Evolutionary conservation across 805 yeast genomes (phyloP), one percentile per base, ranked within the genome.

Genomic region (Starmerella floris): DNA sequence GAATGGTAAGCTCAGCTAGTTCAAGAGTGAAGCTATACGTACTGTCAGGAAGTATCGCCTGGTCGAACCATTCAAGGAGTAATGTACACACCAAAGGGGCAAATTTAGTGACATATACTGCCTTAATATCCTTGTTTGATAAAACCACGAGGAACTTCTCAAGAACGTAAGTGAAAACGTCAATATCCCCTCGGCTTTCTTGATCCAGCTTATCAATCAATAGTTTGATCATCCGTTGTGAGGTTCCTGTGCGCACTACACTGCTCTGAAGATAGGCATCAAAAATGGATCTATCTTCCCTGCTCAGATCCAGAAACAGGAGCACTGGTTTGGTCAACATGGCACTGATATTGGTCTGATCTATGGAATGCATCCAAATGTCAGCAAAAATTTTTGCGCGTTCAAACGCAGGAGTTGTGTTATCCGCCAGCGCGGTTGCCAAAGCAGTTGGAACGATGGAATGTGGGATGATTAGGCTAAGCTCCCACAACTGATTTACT

Each of bases 331-430:
- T 67, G 5, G 69, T 62, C 11, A 84, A 59, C 6, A 79, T 60
- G 2, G 58, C 49, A 39, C 69, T 77, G 47, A 50, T 49, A 51
- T 61, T 59, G 2, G 57, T 48, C 3, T 62, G 53, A 30, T 76
- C 83, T 35, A 68, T 70, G 0, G 88, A 70, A 52, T 82, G 88
- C 3, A 68, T 67, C 96, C 96, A 88, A 4, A 87, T 56, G 8
- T 74, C 68, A 39, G 74, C 68, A 49, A 83, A 71, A 0, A 81
- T 79, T 16, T 64, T 58, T 1, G 79, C 59, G 45, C 76, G 65
- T 16, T 66, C 60, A 5, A 60, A 56, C 19, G 68, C 60, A 28
- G 60, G 47, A 5, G 43, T 39, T 3, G 51, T 54, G 1, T 65
- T 57, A 3, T 67, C 56, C 13, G 77, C 54, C 25, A 83, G 67